Base-by-base conservation (phyloP, 2,329 filamentous ascomycete genomes). In the Pseudogymnoascus pannorum region DNA sequence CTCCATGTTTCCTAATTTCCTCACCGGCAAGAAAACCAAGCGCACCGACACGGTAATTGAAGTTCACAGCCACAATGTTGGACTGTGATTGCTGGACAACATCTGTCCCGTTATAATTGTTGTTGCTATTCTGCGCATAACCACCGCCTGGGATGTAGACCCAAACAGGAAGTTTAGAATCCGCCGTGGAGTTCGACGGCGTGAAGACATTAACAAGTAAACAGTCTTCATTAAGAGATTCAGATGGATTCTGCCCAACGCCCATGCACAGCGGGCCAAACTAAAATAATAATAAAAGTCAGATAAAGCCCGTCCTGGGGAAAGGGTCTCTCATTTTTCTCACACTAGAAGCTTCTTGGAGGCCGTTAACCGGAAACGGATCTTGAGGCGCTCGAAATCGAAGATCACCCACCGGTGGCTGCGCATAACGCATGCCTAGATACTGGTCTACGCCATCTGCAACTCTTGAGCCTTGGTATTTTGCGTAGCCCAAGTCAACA, bases 21-120 rank as follows among this genome's bases (percentile, higher is more conserved):
- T 83, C 78, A 54, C 83, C 79, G 0, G 83, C 80, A 1, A 89
- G 75, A 66, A 88, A 89, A 0, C 86, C 86, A 66, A 81, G 81
- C 0, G 82, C 73, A 0, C 84, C 84, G 5, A 88, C 81, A 5
- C 86, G 79, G 68, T 87, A 87, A 71, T 85, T 84, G 70, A 86
- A 85, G 66, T 81, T 81, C 57, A 86, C 82, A 60, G 82, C 77
- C 12, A 87, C 73, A 57, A 86, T 74, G 63, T 75, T 76, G 24
- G 74, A 66, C 12, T 70, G 74, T 0, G 80, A 81, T 64, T 69
- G 69, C 26, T 74, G 69, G 22, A 83, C 74, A 3, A 81, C 73
- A 22, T 75, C 72, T 0, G 76, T 75, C 31, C 79, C 81, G 68
- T 83, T 81, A 70, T 76, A 81, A 69, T 81, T 79, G 12, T 75